Base-by-base conservation (phyloP, 768 basidiomycete species). In the Boletus edulis region DNA sequence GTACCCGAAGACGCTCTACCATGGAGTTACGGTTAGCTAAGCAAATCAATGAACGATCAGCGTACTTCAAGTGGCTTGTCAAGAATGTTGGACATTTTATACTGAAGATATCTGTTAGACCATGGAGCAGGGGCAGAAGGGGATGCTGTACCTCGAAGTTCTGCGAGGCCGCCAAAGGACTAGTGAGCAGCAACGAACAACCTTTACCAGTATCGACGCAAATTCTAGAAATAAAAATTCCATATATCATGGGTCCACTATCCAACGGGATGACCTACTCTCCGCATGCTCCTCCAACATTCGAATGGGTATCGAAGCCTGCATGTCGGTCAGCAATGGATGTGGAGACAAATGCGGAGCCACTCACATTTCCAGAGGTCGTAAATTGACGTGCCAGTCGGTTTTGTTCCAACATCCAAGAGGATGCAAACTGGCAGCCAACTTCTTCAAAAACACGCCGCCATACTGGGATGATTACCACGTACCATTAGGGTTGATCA, bases 41-140 rank as follows among this genome's bases (percentile, higher is more conserved):
- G 18, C 17, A 35, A 51, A 45, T 11, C 20, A 52, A 24, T 14
- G 38, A 46, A 49, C n/a, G 6, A 51, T n/a, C 6, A 37, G 69
- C 80, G 48, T 66, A 91, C 78, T 83, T 98, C 95, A 49, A 94
- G 81, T 1, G 95, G 94, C 70, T 98, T 98, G 70, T 98, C 95
- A 35, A 98, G 83, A 60, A 96, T 91, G 66, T 97, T 94, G 24
- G 92, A 93, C 87, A 91, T 92, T 76, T 96, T 96, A 76, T 96
- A 95, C 84, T 87, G 41, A 5, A 53, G 9, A 15, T 3, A 2
- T 42, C 24, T 55, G 40, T 60, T 34, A 61, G 40, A 55, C 12
- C 7, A 39, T 22, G 32, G 14, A 15, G 15, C 4, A 32, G 18
- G 29, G 11, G n/a, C 14, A 12, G 17, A 52, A 37, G 2, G 13